Percentiles rank a stretch among this genome's conserved stretches.
Evolutionary conservation across 805 yeast species (phyloP).

Genomic region (Ogataea kodamae): DNA sequence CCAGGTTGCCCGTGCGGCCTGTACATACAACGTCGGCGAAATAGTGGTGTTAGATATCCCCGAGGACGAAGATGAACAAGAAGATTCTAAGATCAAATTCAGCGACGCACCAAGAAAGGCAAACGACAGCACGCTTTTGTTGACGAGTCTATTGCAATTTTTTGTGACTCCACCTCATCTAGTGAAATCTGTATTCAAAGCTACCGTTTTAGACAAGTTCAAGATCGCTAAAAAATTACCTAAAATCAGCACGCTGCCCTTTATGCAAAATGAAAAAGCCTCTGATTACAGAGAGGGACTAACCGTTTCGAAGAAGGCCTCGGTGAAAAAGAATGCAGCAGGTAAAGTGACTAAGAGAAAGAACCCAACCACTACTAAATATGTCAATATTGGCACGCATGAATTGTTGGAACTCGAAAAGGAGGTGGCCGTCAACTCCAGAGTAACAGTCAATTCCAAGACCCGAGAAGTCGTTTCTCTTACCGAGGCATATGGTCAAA

Average conservation of each 20-base stretch:
- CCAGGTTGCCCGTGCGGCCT: slow-evolving; percentile 74
- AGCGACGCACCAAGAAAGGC: slow-evolving; percentile 21
- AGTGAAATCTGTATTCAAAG: slow-evolving; percentile 56
- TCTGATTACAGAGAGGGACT: slow-evolving; percentile 60
- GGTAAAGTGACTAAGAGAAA: slow-evolving; percentile 43
- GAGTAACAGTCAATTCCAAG: slow-evolving; percentile 75
- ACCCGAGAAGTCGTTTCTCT: slow-evolving; percentile 67
- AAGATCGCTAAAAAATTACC: slow-evolving; percentile 69
- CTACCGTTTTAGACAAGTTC: slow-evolving; percentile 43
- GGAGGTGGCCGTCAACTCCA: slow-evolving; percentile 69
- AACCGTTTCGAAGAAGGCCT: slow-evolving; percentile 42
- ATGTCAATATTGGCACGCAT: slow-evolving; percentile 69
- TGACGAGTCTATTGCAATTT: slow-evolving; percentile 71
- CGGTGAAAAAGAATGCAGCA: slow-evolving; percentile 33
- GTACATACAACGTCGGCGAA: slow-evolving; percentile 68
- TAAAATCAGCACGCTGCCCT: slow-evolving; percentile 68
- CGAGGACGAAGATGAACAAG: slow-evolving; percentile 25
- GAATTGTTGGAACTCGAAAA: slow-evolving; percentile 55
- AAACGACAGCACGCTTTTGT: slow-evolving; percentile 38
- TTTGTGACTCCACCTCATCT: slow-evolving; percentile 85
- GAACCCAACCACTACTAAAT: slow-evolving; percentile 59
- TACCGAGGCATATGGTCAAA: slow-evolving; percentile 59
- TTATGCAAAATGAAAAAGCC: slow-evolving; percentile 47
- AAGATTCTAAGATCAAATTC: slow-evolving; percentile 32
- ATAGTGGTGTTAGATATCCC: slow-evolving; percentile 63